Conservation (phyloP, 2,329 filamentous ascomycete genomes). For the Alternaria longipes region DNA sequence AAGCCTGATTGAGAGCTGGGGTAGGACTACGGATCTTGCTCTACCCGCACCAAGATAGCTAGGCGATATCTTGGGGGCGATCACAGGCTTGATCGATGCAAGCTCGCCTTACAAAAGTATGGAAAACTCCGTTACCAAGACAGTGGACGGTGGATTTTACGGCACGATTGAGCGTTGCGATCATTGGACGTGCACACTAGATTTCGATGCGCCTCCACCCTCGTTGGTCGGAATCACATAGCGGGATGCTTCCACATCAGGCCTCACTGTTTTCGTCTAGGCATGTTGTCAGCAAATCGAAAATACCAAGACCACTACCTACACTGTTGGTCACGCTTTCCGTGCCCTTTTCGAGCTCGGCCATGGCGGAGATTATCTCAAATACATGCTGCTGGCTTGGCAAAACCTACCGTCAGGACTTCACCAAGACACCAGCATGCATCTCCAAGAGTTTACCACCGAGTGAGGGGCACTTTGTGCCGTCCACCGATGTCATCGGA, state of each 20-base stretch:
- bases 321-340: slow-evolving; percentile 1
- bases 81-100: slow-evolving; percentile 19
- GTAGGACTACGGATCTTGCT: slow-evolving; percentile 28
- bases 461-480: slow-evolving; percentile 5
- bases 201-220: background rate
- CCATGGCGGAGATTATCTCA: slow-evolving; percentile 13
- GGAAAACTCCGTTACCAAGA: slow-evolving; percentile 18
- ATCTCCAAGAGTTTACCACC: slow-evolving; percentile 25
- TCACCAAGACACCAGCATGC: slow-evolving; percentile 20
- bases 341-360: background rate
- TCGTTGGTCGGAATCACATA: slow-evolving; percentile 1
- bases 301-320: slow-evolving; percentile 18
- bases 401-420: slow-evolving; percentile 9
- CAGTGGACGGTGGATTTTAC: slow-evolving; percentile 8
- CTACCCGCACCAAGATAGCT: slow-evolving; percentile 36
- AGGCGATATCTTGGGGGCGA: slow-evolving; percentile 42
- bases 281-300: background rate
- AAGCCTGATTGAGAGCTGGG: slow-evolving; percentile 5
- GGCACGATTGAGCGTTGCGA: background rate
- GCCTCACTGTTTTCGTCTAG: background rate
- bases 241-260: slow-evolving; percentile 2
- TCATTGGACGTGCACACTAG: slow-evolving; percentile 10
- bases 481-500: slow-evolving; percentile 30
- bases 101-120: slow-evolving; percentile 15
- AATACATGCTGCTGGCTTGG: slow-evolving; percentile 28